phyloP scores from a whole-genome alignment of 345 rosid genomes.

The Firmiana major region DNA sequence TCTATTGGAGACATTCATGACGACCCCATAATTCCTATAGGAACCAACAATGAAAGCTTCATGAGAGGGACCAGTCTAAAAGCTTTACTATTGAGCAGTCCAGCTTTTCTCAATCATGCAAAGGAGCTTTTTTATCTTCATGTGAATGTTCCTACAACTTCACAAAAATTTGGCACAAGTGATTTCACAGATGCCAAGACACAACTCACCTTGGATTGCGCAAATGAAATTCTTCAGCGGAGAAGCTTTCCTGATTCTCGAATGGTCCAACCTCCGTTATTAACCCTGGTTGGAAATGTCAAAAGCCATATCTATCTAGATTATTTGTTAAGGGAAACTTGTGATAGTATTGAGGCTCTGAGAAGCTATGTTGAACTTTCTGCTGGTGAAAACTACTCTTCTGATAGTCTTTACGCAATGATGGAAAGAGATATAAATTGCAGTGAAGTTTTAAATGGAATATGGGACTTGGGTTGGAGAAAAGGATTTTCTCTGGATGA shows the following conservation, averaged over 20 bases:
- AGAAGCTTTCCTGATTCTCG: constrained; percentile 43
- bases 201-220: constrained; percentile 56
- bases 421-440: constrained; percentile 55
- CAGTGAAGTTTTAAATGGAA: constrained; percentile 48
- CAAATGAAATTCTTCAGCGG: constrained; percentile 53
- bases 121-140: constrained; percentile 46
- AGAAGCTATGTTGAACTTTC: constrained; percentile 36
- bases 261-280: constrained; percentile 23
- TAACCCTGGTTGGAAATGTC: constrained; percentile 10
- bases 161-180: constrained; percentile 9
- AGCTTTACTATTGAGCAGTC: constrained; percentile 43
- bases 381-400: constrained; percentile 20
- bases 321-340: constrained; percentile 53
- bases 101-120: constrained; percentile 43
- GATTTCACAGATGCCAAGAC: constrained; percentile 18
- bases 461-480: constrained; percentile 88
- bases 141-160: constrained; percentile 14
- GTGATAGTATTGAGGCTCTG: constrained; percentile 42
- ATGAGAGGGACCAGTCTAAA: constrained; percentile 24
- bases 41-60: constrained; percentile 17
- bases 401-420: constrained; percentile 36
- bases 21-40: neutral
- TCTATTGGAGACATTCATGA: constrained; percentile 15
- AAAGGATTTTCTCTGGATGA: constrained; percentile 48
- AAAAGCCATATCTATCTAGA: constrained; percentile 40